Evolutionary conservation across 2,329 filamentous ascomycete species (phyloP).

Genomic region (Zymoseptoria brevis): DNA sequence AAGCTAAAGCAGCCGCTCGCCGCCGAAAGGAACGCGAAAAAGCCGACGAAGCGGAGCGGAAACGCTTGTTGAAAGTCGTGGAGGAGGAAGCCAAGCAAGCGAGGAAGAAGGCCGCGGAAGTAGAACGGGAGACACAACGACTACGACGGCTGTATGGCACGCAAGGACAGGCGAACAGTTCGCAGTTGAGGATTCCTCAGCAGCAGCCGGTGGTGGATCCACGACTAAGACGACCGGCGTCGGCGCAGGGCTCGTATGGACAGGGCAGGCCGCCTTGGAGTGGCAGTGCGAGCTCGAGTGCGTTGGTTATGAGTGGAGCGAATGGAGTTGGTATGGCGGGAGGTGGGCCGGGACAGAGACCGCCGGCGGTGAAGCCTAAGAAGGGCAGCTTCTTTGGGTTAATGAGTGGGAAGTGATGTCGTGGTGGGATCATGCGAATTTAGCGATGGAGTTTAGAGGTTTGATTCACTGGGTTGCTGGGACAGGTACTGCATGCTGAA

Average conservation of each 20-base stretch:
- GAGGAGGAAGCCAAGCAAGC: constrained; percentile 54
- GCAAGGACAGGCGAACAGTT: constrained; percentile 7
- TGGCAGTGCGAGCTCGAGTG: constrained; percentile 18
- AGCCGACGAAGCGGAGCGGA: constrained; percentile 49
- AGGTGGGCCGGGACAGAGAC: not conserved
- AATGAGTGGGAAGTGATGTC: constrained; percentile 17
- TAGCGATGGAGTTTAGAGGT: not conserved
- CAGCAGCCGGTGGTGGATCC: constrained; percentile 7
- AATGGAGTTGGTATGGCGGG: constrained; percentile 6
- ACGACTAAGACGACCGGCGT: constrained; percentile 3
- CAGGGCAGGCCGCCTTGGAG: not conserved
- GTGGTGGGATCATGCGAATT: not conserved
- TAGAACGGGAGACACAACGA: constrained; percentile 68
- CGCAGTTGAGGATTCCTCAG: constrained; percentile 3
- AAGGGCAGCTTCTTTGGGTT: constrained; percentile 32
- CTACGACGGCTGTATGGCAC: constrained; percentile 60
- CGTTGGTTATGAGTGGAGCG: constrained; percentile 28
- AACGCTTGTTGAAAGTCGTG: constrained; percentile 47
- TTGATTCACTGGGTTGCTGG: not conserved
- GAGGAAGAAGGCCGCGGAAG: constrained; percentile 40
- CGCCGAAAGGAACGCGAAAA: constrained; percentile 49
- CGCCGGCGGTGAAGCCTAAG: constrained; percentile 14
- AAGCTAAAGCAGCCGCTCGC: constrained; percentile 40
- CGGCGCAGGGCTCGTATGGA: not conserved
- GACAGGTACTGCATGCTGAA: no score